Base-by-base conservation (phyloP, 768 basidiomycete species). In the Thelephora ganbajun region DNA sequence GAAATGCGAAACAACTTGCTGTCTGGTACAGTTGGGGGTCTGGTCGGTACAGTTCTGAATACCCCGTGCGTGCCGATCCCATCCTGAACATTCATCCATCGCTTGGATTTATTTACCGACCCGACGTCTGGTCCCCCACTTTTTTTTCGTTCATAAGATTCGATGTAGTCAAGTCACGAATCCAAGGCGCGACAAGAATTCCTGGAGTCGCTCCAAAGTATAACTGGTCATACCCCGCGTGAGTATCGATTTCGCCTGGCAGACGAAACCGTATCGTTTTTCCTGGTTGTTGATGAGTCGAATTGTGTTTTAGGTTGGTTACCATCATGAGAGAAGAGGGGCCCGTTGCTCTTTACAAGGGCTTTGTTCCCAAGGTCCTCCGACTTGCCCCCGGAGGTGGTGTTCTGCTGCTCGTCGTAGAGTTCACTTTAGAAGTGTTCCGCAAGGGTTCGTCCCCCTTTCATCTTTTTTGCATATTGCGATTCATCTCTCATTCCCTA, bases 381-480 rank as follows among this genome's bases (percentile, higher is more conserved):
- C 77, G 94, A 54, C 74, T 99, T 20, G 94, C 93, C 11, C 94
- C 94, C 0, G 94, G 94, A 39, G 94, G 94, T 45, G 94, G 94
- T 61, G 83, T 99, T 11, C 65, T 99, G 26, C 69, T 99, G 23
- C 74, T 99, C 33, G 93, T 93, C n/a, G 90, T 93, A 14, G 89
- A 92, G 63, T 80, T 86, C 51, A 89, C 86, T 2, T 63, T 91
- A 35, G 78, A 73, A 16, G 56, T 84, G 48, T 89, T 93, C 63
- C 76, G 89, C 53, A 69, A 78, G 57, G 74, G 85, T 86, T 19
- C 42, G 60, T 50, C 16, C 11, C 39, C 39, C 14, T 9, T 14
- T 5, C 3, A 7, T 9, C 26, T 30, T 30, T 30, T 30, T 9
- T 4, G 9, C 26, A 4, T 9, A 30, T 9, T 9, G 9, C 5